These are phyloP conservation scores for Clathrus columnatus DNA, from an alignment of 768 basidiomycete species.

Conservation along the genomic window DNA sequence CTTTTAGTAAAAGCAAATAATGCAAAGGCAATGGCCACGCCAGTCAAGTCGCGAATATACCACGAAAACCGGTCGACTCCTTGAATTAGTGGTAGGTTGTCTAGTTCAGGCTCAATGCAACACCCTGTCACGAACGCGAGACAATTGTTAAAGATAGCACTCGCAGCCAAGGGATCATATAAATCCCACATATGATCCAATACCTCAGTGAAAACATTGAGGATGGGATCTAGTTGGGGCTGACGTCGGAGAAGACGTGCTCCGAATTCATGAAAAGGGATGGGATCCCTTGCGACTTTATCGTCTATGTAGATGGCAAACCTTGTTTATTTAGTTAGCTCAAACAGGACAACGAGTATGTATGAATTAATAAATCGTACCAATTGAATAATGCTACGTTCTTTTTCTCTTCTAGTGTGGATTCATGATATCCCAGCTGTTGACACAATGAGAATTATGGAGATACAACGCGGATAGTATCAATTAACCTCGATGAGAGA, in stretches of 20 bases:
- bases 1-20: neutral
- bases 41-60: neutral
- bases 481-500: neutral
- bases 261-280: neutral
- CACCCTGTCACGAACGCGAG: neutral
- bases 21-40: neutral
- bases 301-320: conserved; percentile 1
- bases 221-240: neutral
- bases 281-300: neutral
- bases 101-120: neutral
- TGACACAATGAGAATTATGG: neutral
- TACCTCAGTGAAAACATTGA: neutral
- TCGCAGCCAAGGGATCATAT: neutral
- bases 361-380: too few species aligned
- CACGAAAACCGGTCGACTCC: neutral
- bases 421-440: neutral
- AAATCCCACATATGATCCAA: conserved; percentile 4
- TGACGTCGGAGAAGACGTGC: neutral
- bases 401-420: neutral
- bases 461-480: too few species aligned
- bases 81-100: neutral
- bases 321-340: neutral
- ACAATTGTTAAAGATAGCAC: neutral
- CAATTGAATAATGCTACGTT: neutral
- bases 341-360: too few species aligned